phyloP scores from a whole-genome alignment of 1,139 yeast species.

The Sugiyamaella paludigena region DNA sequence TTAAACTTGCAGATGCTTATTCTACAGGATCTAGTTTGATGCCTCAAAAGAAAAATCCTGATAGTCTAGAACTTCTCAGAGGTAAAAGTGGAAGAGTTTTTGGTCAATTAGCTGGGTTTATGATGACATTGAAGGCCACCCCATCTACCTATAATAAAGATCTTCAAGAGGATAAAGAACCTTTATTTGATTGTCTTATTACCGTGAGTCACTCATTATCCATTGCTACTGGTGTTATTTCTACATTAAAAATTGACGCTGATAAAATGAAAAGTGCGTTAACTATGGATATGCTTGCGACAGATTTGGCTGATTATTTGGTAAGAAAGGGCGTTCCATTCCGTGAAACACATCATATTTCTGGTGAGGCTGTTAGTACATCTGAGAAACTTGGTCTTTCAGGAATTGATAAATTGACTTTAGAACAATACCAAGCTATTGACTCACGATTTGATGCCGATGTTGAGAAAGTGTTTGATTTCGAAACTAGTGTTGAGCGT shows the following conservation, averaged over 20 bases:
- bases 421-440: constrained; percentile 74
- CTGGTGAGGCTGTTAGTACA: constrained; percentile 91
- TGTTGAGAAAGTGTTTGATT: constrained; percentile 79
- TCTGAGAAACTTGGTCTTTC: constrained; percentile 76
- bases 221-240: constrained; percentile 93
- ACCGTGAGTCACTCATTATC: constrained; percentile 92
- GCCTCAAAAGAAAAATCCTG: constrained; percentile 99
- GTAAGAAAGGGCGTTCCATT: constrained; percentile 98
- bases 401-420: constrained; percentile 75
- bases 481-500: constrained; percentile 93
- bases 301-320: constrained; percentile 95
- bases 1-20: constrained; percentile 92
- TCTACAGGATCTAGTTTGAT: constrained; percentile 96
- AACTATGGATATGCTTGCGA: constrained; percentile 98
- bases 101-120: constrained; percentile 90
- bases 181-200: constrained; percentile 82
- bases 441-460: constrained; percentile 79
- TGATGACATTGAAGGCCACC: constrained; percentile 92
- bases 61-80: constrained; percentile 86
- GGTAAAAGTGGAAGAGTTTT: constrained; percentile 98
- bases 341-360: constrained; percentile 97
- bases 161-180: constrained; percentile 98
- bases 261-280: constrained; percentile 80
- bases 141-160: constrained; percentile 98
- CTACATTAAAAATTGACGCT: constrained; percentile 71